Percentiles rank a stretch among this genome's conserved stretches.
phyloP scores from a whole-genome alignment of 371 early-diverging fungal genomes.

The Circinella umbellata region DNA sequence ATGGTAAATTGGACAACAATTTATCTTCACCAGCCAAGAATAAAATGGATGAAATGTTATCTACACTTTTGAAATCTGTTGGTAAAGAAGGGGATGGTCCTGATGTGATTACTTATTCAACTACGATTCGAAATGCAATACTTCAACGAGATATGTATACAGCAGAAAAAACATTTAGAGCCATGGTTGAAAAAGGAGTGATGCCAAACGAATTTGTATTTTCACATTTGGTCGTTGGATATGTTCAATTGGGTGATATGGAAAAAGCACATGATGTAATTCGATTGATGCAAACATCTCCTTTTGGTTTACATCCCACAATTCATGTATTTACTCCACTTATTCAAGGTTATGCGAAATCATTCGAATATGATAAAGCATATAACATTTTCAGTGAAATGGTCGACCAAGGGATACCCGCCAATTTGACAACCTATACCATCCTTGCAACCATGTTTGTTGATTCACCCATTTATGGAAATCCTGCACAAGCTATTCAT shows the following conservation, averaged over 20 bases:
- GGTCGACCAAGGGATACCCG: slow-evolving; percentile 34
- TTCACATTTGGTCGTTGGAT: slow-evolving; percentile 45
- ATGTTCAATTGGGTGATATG: slow-evolving; percentile 29
- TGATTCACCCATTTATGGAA: slow-evolving; percentile 25
- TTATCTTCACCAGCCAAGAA: neutral
- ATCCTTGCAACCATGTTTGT: slow-evolving; percentile 41
- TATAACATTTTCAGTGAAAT: slow-evolving; percentile 38
- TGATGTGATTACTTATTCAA: slow-evolving; percentile 39
- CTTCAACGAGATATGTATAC: slow-evolving; percentile 32
- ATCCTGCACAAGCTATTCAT: slow-evolving; percentile 30
- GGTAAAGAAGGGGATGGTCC: slow-evolving; percentile 14
- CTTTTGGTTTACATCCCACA: slow-evolving; percentile 30
- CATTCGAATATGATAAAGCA: slow-evolving; percentile 41
- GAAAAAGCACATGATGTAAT: slow-evolving; percentile 35
- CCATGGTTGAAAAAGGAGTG: slow-evolving; percentile 34
- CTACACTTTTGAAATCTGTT: neutral
- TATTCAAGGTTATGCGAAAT: slow-evolving; percentile 39
- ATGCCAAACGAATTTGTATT: slow-evolving; percentile 44
- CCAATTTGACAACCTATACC: slow-evolving; percentile 41
- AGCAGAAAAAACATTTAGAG: slow-evolving; percentile 35
- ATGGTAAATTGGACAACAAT: slow-evolving; percentile 19
- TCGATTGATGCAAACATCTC: slow-evolving; percentile 24
- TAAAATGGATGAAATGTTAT: slow-evolving; percentile 1
- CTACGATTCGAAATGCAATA: slow-evolving; percentile 40
- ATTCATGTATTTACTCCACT: slow-evolving; percentile 35